Evolutionary conservation across 1,284 basidiomycete species (phyloP).

Genomic region (Sanghuangporus weigelae): DNA sequence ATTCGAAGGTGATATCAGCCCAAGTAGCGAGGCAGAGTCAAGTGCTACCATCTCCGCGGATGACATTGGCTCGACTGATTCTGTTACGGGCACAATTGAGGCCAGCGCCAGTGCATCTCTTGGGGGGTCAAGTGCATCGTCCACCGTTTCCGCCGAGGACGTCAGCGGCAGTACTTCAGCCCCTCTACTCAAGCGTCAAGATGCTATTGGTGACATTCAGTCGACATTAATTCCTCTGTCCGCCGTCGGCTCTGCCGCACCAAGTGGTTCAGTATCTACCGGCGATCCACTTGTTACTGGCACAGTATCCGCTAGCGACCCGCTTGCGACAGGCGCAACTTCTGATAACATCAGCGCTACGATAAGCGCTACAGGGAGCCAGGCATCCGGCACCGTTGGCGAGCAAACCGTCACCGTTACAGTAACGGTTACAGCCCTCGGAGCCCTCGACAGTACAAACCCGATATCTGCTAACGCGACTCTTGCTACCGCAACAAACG

Average conservation of each 20-base stretch:
- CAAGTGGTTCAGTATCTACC: too few species aligned
- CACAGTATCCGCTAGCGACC: not conserved
- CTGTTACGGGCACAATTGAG: not conserved
- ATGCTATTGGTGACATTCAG: slow-evolving; percentile 12
- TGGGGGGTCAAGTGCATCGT: not conserved
- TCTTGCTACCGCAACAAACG: not conserved
- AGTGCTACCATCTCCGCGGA: not conserved
- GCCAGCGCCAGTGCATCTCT: not conserved
- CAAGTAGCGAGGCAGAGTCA: not conserved
- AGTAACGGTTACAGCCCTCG: slow-evolving; percentile 5
- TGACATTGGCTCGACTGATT: not conserved
- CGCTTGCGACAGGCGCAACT: not conserved
- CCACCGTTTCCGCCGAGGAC: not conserved
- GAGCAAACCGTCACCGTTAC: slow-evolving; percentile 8
- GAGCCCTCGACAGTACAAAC: not conserved
- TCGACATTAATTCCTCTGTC: slow-evolving; percentile 2
- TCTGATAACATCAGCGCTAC: not conserved
- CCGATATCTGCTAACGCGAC: not conserved
- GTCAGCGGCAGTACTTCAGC: not conserved
- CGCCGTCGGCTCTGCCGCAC: not conserved
- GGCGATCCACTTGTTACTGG: too few species aligned
- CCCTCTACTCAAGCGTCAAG: slow-evolving; percentile 1
- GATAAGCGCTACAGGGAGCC: not conserved
- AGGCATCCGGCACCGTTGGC: not conserved
- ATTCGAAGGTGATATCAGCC: not conserved